Evolutionary conservation across 768 basidiomycete genomes (phyloP).

Genomic region (Xanthoconium purpureum): DNA sequence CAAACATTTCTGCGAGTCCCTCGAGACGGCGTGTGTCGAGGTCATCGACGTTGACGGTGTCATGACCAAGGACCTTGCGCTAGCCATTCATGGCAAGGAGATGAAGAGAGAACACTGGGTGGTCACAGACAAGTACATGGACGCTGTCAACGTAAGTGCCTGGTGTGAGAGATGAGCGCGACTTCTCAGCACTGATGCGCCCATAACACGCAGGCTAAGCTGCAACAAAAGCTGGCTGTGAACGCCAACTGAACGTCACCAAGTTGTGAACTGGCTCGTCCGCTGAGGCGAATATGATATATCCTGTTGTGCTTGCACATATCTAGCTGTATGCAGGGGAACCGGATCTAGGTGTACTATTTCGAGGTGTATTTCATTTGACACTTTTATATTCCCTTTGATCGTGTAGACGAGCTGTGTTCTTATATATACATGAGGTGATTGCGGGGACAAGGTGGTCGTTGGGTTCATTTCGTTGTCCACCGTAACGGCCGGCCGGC

Average conservation of each 20-base stretch:
- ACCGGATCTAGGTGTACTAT: slow-evolving; percentile 21
- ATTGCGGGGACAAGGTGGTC: slow-evolving; percentile 7
- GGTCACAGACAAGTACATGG: slow-evolving; percentile 91
- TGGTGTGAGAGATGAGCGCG: not conserved
- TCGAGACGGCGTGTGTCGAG: slow-evolving; percentile 88
- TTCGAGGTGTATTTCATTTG: slow-evolving; percentile 15
- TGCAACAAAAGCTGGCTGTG: slow-evolving; percentile 43
- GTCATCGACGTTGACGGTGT: slow-evolving; percentile 86
- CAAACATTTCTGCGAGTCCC: slow-evolving; percentile 65
- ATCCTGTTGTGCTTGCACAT: slow-evolving; percentile 8
- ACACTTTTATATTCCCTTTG: not conserved
- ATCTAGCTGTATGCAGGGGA: slow-evolving; percentile 9
- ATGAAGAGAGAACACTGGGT: slow-evolving; percentile 97
- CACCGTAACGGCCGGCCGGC: not conserved
- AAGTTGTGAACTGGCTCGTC: slow-evolving; percentile 14
- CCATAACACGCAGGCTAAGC: slow-evolving; percentile 35
- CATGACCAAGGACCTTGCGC: slow-evolving; percentile 97
- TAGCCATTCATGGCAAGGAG: slow-evolving; percentile 88
- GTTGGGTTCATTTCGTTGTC: not conserved
- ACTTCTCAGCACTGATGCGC: slow-evolving; percentile 13
- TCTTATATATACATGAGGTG: not conserved
- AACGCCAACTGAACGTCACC: slow-evolving; percentile 22
- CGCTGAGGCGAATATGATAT: slow-evolving; percentile 5
- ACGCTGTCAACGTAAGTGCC: slow-evolving; percentile 78
- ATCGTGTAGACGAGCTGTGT: not conserved